A percentile compares a stretch with the other conserved stretches of the same genome.
Conservation (phyloP, 345 rosid species). For the Stellera chamaejasme region DNA sequence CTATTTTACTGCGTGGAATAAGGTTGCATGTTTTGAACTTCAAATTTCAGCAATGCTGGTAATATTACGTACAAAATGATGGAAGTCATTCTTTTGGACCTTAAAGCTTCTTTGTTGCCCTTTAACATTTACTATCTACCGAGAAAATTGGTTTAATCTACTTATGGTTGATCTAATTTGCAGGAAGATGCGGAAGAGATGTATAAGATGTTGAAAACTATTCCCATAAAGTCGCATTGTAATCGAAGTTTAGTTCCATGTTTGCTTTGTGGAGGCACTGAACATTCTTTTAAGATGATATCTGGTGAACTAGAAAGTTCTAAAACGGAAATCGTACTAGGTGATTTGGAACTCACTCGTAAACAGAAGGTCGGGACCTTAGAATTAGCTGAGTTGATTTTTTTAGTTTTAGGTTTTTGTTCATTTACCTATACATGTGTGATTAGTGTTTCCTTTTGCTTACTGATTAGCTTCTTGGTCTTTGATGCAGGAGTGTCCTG, state of each 20-base stretch:
- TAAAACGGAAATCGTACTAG: conserved; percentile 12
- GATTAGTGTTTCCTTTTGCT: not conserved
- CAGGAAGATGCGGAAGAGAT: conserved; percentile 61
- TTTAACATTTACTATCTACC: not conserved
- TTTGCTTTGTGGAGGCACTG: conserved; percentile 35
- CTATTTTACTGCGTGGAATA: no score
- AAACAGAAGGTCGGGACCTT: conserved; percentile 37
- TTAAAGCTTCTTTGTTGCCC: not conserved
- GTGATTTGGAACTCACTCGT: conserved; percentile 30
- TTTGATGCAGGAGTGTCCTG: conserved; percentile 57
- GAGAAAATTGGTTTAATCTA: no score
- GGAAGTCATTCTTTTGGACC: no score
- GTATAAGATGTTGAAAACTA: conserved; percentile 33
- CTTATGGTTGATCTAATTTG: conserved; percentile 11
- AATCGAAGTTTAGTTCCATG: conserved; percentile 31
- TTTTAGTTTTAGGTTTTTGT: not conserved
- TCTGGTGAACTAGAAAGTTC: conserved; percentile 31
- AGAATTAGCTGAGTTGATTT: conserved; percentile 14
- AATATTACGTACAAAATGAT: no score
- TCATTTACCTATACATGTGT: not conserved
- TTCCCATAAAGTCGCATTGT: conserved; percentile 26
- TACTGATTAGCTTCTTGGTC: not conserved
- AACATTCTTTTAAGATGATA: conserved; percentile 46
- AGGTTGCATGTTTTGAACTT: no score
- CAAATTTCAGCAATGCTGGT: no score